A percentile compares a stretch with the other conserved stretches of the same genome.
phyloP scores from a whole-genome alignment of 805 yeast species.

The Candida pseudoglaebosa region DNA sequence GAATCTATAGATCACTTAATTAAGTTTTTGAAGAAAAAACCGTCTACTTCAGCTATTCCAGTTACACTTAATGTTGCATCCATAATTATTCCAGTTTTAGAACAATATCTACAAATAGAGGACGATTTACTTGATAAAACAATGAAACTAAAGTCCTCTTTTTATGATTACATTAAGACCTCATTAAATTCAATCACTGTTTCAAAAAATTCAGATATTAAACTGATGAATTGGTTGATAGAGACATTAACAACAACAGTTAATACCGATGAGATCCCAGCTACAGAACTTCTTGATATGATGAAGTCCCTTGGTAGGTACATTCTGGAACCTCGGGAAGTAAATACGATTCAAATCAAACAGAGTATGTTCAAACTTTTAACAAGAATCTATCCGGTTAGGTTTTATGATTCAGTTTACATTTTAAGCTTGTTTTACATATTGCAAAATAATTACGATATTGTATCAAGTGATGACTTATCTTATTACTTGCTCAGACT shows the following conservation, averaged over 20 bases:
- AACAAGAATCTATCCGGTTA: slow-evolving; percentile 10
- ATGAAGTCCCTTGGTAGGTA: slow-evolving; percentile 9
- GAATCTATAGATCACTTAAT: slow-evolving; percentile 12
- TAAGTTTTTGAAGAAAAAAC: slow-evolving; percentile 9
- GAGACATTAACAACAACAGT: slow-evolving; percentile 17
- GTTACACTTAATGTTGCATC: slow-evolving; percentile 11
- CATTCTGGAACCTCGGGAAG: slow-evolving; percentile 3
- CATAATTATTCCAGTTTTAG: slow-evolving; percentile 7
- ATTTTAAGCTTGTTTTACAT: slow-evolving; percentile 14
- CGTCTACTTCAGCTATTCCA: neutral
- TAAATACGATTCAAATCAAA: slow-evolving; percentile 12
- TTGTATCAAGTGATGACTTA: slow-evolving; percentile 4
- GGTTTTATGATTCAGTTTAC: slow-evolving; percentile 11
- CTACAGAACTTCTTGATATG: slow-evolving; percentile 3
- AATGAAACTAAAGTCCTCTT: neutral
- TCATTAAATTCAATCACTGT: neutral
- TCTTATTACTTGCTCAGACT: slow-evolving; percentile 8
- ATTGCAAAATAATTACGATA: slow-evolving; percentile 3
- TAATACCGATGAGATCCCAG: neutral
- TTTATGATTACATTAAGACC: neutral
- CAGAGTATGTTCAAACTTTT: slow-evolving; percentile 24
- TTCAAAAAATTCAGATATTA: neutral
- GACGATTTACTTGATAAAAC: neutral
- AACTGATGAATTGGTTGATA: slow-evolving; percentile 25
- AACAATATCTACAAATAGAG: neutral